Base-by-base conservation (phyloP, 441 rosid genomes). In the Hypseocharis bilobata region DNA sequence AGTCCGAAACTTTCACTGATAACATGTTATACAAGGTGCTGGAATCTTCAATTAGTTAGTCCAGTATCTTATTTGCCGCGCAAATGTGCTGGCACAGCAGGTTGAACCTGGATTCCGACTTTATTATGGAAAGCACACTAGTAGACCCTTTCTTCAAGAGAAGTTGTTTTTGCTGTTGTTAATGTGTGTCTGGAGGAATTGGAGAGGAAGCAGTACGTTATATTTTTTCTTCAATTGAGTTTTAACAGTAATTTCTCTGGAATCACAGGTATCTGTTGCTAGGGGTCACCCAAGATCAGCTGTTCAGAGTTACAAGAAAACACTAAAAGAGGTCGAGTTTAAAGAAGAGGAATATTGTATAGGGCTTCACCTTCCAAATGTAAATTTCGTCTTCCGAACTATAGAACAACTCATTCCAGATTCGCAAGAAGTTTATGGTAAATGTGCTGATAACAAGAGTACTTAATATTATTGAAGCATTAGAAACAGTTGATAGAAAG, bases 251-350 rank as follows among this genome's bases (percentile, higher is more conserved):
- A 58, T 34, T 55, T 16, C 17, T 17, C 3, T 63, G 22, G 23
- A 4, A 64, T 45, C 34, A 32, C 40, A 72, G 75, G 63, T 55
- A 32, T 63, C 67, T 5, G 4, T 66, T 0, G 75, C 75, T 19
- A 66, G 67, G 59, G 75, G 60, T 61, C 71, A 55, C 56, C 75
- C 75, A 23, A 66, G 67, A 62, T 66, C 47, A 10, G 66, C 75
- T 3, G 36, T 38, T 7, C 32, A 72, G 17, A 66, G 32, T 60
- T 72, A 51, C 68, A 66, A 62, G 54, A 66, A 29, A 38, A 72
- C 47, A 0, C 16, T 62, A 27, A 66, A 40, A 28, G 45, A 19
- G 34, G 22, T 0, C 0, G 75, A 72, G 5, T 70, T 70, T 44
- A 20, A 44, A 1, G 60, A 61, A 60, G 64, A 54, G 16, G 68